phyloP scores from a whole-genome alignment of 1,284 basidiomycete genomes.

The Ustilago hordei region DNA sequence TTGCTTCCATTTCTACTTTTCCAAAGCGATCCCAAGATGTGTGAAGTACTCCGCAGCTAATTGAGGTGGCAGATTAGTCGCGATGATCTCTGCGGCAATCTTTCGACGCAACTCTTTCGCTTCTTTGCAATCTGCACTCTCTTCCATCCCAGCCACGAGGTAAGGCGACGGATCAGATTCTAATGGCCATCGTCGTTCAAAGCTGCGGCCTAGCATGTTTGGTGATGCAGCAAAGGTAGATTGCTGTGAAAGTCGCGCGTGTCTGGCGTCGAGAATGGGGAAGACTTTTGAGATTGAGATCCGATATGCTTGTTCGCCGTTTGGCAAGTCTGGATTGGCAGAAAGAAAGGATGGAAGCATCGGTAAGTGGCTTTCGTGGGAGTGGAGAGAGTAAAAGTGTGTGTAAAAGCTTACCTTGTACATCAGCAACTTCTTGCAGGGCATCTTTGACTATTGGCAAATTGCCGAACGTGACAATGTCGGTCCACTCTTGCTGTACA shows the following conservation, averaged over 20 bases:
- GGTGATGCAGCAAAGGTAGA: conserved; percentile 37
- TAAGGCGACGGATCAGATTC: conserved; percentile 32
- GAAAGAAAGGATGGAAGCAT: neutral
- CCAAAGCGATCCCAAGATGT: conserved; percentile 13
- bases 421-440: conserved; percentile 28
- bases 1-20: conserved; percentile 1
- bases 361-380: neutral
- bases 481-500: conserved; percentile 34
- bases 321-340: conserved; percentile 25
- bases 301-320: conserved; percentile 36
- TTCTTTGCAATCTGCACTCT: conserved; percentile 21
- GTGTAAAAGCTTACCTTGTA: conserved; percentile 32
- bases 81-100: conserved; percentile 41
- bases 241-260: conserved; percentile 5
- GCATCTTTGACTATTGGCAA: conserved; percentile 12
- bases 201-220: conserved; percentile 36
- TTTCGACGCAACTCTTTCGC: conserved; percentile 21
- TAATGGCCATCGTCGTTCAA: conserved; percentile 36
- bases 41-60: conserved; percentile 25
- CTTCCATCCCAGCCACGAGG: conserved; percentile 1
- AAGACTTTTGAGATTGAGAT: conserved; percentile 29
- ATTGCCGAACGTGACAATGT: conserved; percentile 33
- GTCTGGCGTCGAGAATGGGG: conserved; percentile 33
- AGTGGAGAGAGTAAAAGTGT: neutral
- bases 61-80: conserved; percentile 20